Evolutionary conservation across 202 grass and related monocot species (phyloP).

Genomic region (Cymbopogon flexuosus): DNA sequence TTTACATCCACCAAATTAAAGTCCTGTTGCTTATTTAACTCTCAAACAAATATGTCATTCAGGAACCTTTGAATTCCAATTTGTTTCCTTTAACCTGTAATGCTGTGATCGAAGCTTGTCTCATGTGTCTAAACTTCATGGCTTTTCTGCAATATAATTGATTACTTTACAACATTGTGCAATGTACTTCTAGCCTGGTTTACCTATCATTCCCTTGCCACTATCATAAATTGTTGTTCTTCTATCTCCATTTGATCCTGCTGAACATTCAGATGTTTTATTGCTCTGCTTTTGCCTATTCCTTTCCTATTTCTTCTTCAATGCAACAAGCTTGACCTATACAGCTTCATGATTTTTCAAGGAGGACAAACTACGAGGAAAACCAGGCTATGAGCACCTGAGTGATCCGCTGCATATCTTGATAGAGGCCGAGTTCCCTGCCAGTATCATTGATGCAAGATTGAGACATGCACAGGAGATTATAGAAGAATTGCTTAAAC

Average conservation of each 20-base stretch:
- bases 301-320: constrained; percentile 2
- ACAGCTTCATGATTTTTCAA: constrained; percentile 48
- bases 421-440: constrained; percentile 91
- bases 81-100: neutral
- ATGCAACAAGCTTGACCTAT: constrained; percentile 12
- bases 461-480: constrained; percentile 86
- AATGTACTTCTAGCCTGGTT: neutral
- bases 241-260: neutral
- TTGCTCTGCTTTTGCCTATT: neutral
- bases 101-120: neutral
- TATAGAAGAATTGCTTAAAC: constrained; percentile 91
- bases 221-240: constrained; percentile 5
- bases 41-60: neutral
- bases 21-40: neutral
- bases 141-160: neutral
- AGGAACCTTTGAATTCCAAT: neutral
- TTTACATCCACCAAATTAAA: neutral
- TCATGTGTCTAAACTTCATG: neutral
- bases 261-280: neutral
- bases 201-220: neutral
- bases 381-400: constrained; percentile 88
- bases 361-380: constrained; percentile 94
- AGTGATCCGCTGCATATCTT: constrained; percentile 89
- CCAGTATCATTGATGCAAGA: constrained; percentile 69
- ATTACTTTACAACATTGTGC: neutral